phyloP scores from a whole-genome alignment of 2,329 filamentous ascomycete species.

The Plenodomus lindquistii region DNA sequence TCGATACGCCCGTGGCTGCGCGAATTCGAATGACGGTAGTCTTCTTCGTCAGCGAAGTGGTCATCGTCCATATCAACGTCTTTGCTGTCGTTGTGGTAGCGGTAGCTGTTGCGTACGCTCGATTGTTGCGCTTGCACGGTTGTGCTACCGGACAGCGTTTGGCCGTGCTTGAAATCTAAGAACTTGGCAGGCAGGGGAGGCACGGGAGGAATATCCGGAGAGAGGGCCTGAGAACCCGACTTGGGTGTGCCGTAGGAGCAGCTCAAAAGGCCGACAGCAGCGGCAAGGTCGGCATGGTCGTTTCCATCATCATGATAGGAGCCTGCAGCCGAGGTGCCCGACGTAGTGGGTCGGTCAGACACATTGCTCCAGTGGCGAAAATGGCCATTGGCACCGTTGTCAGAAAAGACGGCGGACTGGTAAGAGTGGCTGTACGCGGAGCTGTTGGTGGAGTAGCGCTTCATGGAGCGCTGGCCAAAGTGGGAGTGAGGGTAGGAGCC shows the following conservation, averaged over 20 bases:
- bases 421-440: conserved; percentile 73
- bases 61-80: conserved; percentile 60
- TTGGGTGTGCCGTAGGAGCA: conserved; percentile 87
- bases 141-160: conserved; percentile 60
- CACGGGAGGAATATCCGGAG: conserved; percentile 79
- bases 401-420: conserved; percentile 69
- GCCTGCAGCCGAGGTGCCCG: conserved; percentile 61
- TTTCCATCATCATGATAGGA: conserved; percentile 70
- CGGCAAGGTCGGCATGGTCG: conserved; percentile 78
- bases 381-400: conserved; percentile 60
- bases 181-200: conserved; percentile 84
- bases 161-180: conserved; percentile 61
- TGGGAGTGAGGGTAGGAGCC: conserved; percentile 49
- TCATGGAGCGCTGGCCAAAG: conserved; percentile 41
- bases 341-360: conserved; percentile 78
- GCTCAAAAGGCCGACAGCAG: conserved; percentile 85
- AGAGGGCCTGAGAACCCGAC: conserved; percentile 64
- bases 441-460: conserved; percentile 55
- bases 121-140: conserved; percentile 61
- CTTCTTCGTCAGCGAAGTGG: conserved; percentile 67
- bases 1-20: conserved; percentile 66
- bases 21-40: conserved; percentile 55
- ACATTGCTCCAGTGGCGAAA: conserved; percentile 70
- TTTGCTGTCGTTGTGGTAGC: conserved; percentile 48
- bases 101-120: conserved; percentile 66